Base-by-base conservation (phyloP, 176 grass and related monocot genomes). In the Eleusine indica region DNA sequence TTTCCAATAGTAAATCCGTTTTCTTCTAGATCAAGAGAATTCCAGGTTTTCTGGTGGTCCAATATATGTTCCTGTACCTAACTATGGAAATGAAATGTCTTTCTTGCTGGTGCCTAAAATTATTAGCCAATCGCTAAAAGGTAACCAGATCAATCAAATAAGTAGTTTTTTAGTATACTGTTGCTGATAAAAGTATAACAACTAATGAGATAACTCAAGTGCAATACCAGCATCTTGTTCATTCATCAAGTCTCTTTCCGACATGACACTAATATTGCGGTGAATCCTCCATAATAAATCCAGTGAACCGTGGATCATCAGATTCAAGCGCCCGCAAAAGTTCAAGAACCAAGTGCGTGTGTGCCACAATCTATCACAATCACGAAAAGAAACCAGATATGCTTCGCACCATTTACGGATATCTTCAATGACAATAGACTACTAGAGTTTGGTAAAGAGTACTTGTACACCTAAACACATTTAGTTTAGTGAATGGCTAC, bases 221-320 rank as follows among this genome's bases (percentile, higher is more conserved):
- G 39, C 71, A 29, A 71, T 81, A 76, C 18, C 75, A 6, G 25
- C 3, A 80, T 75, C 2, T 85, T 76, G 9, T 28, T 69, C 44
- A 22, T 77, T 63, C 76, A 57, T 76, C 22, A 77, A 64, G 82
- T 57, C 19, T 75, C 63, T 81, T 66, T 29, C 77, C 46, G 57
- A 72, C 6, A n/a, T 76, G 40, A 63, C 66, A 73, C 63, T 43
- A 75, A 54, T 69, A 48, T 75, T 75, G 69, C 22, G 22, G 37
- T 2, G 2, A 71, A 77, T 82, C 71, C 77, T 82, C 29, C 15
- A n/a, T 57, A 89, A 80, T 48, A 30, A 75, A 70, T 72, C 69
- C 6, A 75, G 2, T 25, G 32, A 18, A 81, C 12, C 57, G 64
- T 35, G 22, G 32, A 52, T 18, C 21, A 32, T 68, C 87, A 76